Evolutionary conservation across 1,284 basidiomycete genomes (phyloP), one percentile per base, ranked within the genome.

Genomic region (Athelia sp.): DNA sequence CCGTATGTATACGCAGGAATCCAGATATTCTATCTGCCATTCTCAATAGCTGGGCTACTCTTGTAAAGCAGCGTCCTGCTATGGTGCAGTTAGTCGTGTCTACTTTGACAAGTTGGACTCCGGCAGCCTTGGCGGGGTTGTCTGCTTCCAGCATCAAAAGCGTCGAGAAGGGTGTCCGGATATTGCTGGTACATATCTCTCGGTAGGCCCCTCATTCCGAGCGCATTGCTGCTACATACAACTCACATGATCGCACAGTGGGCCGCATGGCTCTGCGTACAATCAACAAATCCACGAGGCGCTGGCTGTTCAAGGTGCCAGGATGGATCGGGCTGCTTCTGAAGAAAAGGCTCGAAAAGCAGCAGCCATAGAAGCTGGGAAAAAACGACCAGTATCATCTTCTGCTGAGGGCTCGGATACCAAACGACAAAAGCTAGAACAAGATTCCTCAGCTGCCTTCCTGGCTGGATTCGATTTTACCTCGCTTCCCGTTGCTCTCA

Each of bases 161-260:
- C 53, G 87, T 93, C n/a, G 97, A 99, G 68, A 99, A 98, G 70
- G 79, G 87, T 10, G 69, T 98, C 36, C 78, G 90, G 42, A 87
- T 94, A 50, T 74, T 96, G 23, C 75, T 98, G 54, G 74, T 81
- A 2, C 92, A 98, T 64, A 79, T 98, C 34, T 80, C 86, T 43
- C 82, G 87, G 90, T 87, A 44, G 38, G 75, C 19, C n/a, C n/a
- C n/a, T n/a, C n/a, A n/a, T n/a, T n/a, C n/a, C n/a, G n/a, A n/a
- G 49, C 42, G 26, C 46, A 48, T 32, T n/a, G 32, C n/a, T 32
- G 6, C 13, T 29, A 13, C 26, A 29, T 2, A 24, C 23, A 21
- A 40, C 36, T 62, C 42, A 63, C 45, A 36, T 32, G n/a, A 17
- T 6, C 15, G n/a, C 36, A 23, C 51, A 81, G 81, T 44, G 71